A percentile compares a stretch with the other conserved stretches of the same genome.
Evolutionary conservation across 2,329 filamentous ascomycete species (phyloP).

Genomic region (Tolypocladium endophyticum): DNA sequence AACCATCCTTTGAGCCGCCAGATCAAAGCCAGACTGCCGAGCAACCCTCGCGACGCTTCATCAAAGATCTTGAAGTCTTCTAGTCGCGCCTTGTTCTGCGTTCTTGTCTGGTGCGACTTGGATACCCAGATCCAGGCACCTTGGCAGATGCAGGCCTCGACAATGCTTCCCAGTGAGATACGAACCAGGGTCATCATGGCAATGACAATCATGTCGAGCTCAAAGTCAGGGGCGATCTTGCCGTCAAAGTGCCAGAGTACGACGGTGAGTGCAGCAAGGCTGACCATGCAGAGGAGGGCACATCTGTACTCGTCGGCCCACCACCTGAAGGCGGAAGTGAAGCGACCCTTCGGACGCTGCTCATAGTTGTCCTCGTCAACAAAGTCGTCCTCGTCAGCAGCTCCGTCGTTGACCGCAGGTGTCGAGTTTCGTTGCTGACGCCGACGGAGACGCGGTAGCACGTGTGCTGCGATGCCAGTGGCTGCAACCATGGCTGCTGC

Average conservation of each 20-base stretch:
- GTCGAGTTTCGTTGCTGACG: neutral
- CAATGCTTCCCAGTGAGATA: conserved; percentile 22
- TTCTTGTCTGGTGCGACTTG: conserved; percentile 18
- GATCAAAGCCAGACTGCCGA: conserved; percentile 21
- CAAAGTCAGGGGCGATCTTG: conserved; percentile 17
- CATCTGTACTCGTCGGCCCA: conserved; percentile 26
- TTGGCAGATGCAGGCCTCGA: conserved; percentile 25
- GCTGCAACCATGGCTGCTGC: neutral
- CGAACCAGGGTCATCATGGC: conserved; percentile 26
- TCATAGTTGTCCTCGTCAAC: neutral
- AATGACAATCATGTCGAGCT: conserved; percentile 24
- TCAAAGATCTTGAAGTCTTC: conserved; percentile 28
- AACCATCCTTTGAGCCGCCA: conserved; percentile 24
- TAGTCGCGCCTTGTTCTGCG: conserved; percentile 19
- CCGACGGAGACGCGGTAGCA: neutral
- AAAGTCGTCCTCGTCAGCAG: neutral
- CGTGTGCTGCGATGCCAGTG: neutral
- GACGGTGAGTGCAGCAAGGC: conserved; percentile 14
- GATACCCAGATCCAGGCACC: conserved; percentile 29
- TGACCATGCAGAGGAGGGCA: conserved; percentile 16
- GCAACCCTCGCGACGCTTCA: conserved; percentile 24
- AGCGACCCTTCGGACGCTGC: neutral
- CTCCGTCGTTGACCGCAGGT: neutral
- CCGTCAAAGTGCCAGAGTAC: conserved; percentile 20
- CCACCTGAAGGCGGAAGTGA: conserved; percentile 18